phyloP scores from a whole-genome alignment of 306 rosid species.

The Fragaria iinumae region DNA sequence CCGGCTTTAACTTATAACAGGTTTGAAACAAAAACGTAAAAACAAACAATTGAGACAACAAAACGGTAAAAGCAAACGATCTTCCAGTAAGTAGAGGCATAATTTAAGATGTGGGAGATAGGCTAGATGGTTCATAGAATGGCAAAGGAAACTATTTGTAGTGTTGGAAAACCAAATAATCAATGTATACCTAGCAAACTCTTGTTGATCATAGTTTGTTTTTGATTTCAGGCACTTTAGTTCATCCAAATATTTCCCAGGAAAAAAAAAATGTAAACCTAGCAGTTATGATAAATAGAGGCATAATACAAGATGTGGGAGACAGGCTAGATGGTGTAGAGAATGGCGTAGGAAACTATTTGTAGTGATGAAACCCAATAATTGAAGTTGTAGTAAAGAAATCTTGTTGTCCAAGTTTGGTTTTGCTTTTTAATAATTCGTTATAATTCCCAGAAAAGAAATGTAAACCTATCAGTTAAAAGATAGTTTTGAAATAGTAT shows the following conservation, averaged over 20 bases:
- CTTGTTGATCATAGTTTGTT: neutral
- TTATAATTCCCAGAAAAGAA: neutral
- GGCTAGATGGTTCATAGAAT: neutral
- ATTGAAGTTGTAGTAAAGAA: constrained; percentile 13
- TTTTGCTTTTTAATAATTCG: neutral
- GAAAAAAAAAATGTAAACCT: neutral
- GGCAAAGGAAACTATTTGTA: constrained; percentile 9
- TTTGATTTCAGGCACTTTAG: neutral
- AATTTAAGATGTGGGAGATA: neutral
- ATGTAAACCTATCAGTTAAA: constrained; percentile 6
- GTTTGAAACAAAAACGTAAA: neutral
- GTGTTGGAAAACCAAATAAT: constrained; percentile 14
- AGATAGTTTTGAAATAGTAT: neutral
- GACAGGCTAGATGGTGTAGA: neutral
- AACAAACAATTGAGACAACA: neutral
- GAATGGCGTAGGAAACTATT: constrained; percentile 10
- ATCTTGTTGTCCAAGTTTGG: neutral
- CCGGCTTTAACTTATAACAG: neutral
- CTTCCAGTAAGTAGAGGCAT: neutral
- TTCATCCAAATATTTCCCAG: neutral
- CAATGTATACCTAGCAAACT: neutral
- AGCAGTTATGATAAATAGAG: neutral
- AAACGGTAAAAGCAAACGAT: neutral
- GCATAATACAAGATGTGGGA: neutral
- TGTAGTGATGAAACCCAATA: constrained; percentile 2